Conservation (phyloP, 495 filamentous ascomycete genomes). For the Schizothecium vesticola region DNA sequence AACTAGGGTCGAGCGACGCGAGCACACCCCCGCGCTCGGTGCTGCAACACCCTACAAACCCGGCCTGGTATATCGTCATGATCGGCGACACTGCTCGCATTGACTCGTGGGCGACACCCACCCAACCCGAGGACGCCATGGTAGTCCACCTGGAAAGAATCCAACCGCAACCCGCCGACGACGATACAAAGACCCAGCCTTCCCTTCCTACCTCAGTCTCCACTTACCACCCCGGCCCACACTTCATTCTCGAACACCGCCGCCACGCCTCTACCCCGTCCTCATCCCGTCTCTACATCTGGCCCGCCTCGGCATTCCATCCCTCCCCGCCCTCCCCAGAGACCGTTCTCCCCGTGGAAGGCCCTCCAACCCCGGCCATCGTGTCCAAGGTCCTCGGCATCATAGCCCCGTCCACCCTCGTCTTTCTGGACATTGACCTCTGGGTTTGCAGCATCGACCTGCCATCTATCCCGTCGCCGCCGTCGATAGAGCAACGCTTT, state of each 20-base stretch:
- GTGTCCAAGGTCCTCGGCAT: constrained; percentile 13
- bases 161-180: not conserved
- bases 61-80: constrained; percentile 15
- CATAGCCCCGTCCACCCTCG: constrained; percentile 10
- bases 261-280: not conserved
- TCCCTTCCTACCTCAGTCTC: not conserved
- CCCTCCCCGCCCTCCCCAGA: constrained; percentile 1
- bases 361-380: no score
- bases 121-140: constrained; percentile 9
- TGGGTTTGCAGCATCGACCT: constrained; percentile 27
- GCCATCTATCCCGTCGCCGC: not conserved
- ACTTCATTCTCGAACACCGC: constrained; percentile 13
- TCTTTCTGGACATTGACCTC: constrained; percentile 23
- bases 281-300: constrained; percentile 3
- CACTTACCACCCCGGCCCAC: constrained; percentile 13
- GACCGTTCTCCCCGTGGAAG: not conserved
- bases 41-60: constrained; percentile 15
- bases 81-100: constrained; percentile 11
- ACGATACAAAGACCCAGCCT: no score
- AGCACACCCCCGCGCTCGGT: not conserved
- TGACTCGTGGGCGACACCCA: constrained; percentile 20
- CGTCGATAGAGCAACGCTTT: not conserved
- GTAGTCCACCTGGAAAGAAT: no score
- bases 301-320: constrained; percentile 14
- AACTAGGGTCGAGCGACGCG: not conserved